Base-by-base conservation (phyloP, 352 stramenopile genomes). In the Globisporangium yorkense region DNA sequence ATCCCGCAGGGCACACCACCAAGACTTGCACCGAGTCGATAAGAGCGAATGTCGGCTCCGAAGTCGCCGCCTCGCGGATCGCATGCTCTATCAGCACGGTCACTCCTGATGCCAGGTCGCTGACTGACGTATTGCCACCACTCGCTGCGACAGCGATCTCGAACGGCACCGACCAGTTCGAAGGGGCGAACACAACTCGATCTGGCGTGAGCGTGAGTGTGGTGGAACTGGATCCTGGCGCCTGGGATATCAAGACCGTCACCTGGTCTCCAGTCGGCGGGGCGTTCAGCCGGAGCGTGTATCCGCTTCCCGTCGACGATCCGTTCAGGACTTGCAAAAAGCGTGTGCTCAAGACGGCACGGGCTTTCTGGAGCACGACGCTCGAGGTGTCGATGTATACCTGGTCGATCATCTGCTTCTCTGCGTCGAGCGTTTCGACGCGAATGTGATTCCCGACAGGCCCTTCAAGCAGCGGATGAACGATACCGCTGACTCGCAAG, bases 401-500 rank as follows among this genome's bases (percentile, higher is more conserved):
- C 57, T 90, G 83, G 46, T 92, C 77, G 20, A 90, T 82, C 13
- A 88, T 52, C 10, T 48, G 56, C 27, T 52, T 63, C 52, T 54
- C 35, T 16, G 10, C 57, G 57, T 88, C 72, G 8, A 81, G 58
- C 5, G 75, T 89, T 5, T 88, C 72, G 15, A 92, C 21, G 3
- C 78, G 66, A 13, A 89, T 52, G 12, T 49, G 54, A 33, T 55
- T 58, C 0, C 78, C 82, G 9, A 90, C 62, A 0, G 74, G 61
- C 13, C 80, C 82, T 66, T 92, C 82, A 2, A 90, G 48, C 20
- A 67, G 33, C 5, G 82, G 80, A 16, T 90, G 75, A 18, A 56
- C 2, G 3, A 89, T 50, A 18, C 56, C 64, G 33, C 63, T 39
- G 8, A 89, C 18, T 5, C 57, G 20, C 2, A 88, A 18, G 3